Evolutionary conservation across 1,284 basidiomycete species (phyloP), one percentile per base, ranked within the genome.

Genomic region (Athelia psychrophila): DNA sequence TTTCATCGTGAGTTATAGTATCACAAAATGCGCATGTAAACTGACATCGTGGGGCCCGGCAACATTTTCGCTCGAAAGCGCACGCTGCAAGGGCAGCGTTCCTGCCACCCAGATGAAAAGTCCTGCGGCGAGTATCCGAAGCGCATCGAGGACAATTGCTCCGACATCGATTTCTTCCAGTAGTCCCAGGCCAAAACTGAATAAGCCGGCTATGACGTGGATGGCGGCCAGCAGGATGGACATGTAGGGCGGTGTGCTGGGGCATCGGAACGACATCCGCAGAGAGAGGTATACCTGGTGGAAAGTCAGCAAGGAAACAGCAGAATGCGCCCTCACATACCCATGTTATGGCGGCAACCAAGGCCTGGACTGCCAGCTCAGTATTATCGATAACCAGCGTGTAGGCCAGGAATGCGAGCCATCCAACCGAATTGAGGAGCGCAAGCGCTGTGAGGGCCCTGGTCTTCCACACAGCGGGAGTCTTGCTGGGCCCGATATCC

Each of bases 241-340:
- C 16, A 79, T 60, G 60, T 81, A 83, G 22, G 82, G 81, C 2
- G 81, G 74, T 1, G 80, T 83, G 50, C 60, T 60, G 2, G 74
- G 74, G 5, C 76, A 74, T 56, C 64, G 75, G 36, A 72, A 55
- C 32, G 70, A 53, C 49, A 75, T 55, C 50, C 69, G 68, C 49
- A 77, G 58, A 25, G 71, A 62, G 36, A 75, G 72, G 58, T 79
- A 80, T 20, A 63, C 61, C 81, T 83, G 49, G 38, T 16, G 38
- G 6, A 6, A 16, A n/a, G 27, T 32, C 30, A 55, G n/a, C 35
- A 4, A 16, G 50, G n/a, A 27, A 24, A 33, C 22, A 33, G 50
- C 35, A 19, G 10, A 12, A n/a, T 27, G 23, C 33, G 33, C 27
- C 20, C 5, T n/a, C 13, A 50, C 75, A 56, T 61, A 80, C 78